These are phyloP conservation scores for Crotalaria pallida DNA, from an alignment of 306 rosid genomes.

Conservation along the genomic window DNA sequence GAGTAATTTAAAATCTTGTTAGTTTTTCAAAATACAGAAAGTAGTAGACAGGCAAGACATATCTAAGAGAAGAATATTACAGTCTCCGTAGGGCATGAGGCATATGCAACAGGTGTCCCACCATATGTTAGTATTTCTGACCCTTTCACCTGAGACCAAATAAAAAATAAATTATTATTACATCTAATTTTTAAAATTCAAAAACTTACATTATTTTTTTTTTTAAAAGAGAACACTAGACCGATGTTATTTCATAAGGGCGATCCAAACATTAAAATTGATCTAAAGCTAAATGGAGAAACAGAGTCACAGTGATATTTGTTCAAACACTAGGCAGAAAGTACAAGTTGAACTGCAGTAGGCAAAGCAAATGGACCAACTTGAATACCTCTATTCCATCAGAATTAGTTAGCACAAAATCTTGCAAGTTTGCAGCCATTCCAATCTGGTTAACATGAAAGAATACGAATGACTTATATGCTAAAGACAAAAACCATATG, in stretches of 20 bases:
- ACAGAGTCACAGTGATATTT: neutral
- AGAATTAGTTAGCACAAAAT: constrained; percentile 66
- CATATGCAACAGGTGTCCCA: constrained; percentile 72
- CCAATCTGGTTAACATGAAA: constrained; percentile 53
- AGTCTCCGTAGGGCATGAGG: constrained; percentile 66
- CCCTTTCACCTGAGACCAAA: constrained; percentile 69
- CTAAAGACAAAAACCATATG: neutral
- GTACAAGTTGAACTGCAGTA: constrained; percentile 4
- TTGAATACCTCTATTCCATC: constrained; percentile 72
- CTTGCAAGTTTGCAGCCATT: constrained; percentile 90
- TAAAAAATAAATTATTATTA: neutral
- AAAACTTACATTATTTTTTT: neutral
- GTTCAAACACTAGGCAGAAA: constrained; percentile 13
- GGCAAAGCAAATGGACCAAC: constrained; percentile 9
- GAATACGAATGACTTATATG: neutral
- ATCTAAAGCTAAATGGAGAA: neutral
- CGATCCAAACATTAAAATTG: neutral
- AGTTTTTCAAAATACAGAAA: constrained; percentile 16
- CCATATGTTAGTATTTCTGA: constrained; percentile 66
- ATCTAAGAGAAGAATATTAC: constrained; percentile 39
- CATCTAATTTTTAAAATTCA: neutral
- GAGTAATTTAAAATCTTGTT: neutral
- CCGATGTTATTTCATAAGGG: constrained; percentile 7
- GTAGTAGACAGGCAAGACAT: neutral
- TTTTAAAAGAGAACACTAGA: neutral